These are phyloP conservation scores for Nigrospora sphaerica DNA, from an alignment of 2,329 filamentous ascomycete species.

Conservation along the genomic window DNA sequence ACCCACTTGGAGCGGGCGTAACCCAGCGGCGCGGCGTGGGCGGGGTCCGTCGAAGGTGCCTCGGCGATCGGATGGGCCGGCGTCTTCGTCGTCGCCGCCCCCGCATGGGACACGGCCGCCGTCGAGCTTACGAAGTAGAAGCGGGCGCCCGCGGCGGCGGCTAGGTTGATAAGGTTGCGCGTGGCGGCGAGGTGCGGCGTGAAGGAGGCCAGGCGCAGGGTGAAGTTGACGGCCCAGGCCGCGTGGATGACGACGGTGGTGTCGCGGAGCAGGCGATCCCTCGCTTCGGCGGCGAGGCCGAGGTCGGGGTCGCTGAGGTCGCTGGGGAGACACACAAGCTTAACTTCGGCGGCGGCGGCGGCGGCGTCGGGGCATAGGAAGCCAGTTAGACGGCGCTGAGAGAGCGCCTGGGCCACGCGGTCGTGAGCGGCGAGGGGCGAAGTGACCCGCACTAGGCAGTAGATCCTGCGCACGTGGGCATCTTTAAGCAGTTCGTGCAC, in stretches of 20 bases:
- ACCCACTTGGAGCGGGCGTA: slow-evolving; percentile 54
- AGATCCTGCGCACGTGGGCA: slow-evolving; percentile 33
- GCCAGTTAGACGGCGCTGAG: slow-evolving; percentile 15
- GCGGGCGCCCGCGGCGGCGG: slow-evolving; percentile 10
- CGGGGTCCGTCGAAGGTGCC: slow-evolving; percentile 28
- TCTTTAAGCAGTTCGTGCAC: slow-evolving; percentile 33
- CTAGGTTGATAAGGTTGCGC: slow-evolving; percentile 39
- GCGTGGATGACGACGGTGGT: slow-evolving; percentile 51
- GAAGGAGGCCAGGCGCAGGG: slow-evolving; percentile 47
- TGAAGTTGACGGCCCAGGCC: slow-evolving; percentile 62
- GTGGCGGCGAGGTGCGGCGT: slow-evolving; percentile 42
- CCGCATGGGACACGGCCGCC: slow-evolving; percentile 13
- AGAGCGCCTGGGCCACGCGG: slow-evolving; percentile 36
- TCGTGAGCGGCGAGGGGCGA: slow-evolving; percentile 30
- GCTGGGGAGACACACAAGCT: slow-evolving; percentile 38
- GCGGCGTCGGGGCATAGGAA: neutral
- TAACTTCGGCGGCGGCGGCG: slow-evolving; percentile 16
- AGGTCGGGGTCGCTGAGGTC: slow-evolving; percentile 38
- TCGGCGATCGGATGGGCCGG: slow-evolving; percentile 27
- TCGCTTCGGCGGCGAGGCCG: slow-evolving; percentile 35
- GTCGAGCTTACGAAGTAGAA: slow-evolving; percentile 20
- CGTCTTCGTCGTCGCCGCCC: slow-evolving; percentile 1
- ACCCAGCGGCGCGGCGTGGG: slow-evolving; percentile 38
- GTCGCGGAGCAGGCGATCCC: slow-evolving; percentile 30
- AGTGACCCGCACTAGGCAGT: slow-evolving; percentile 48